Percentiles rank a stretch among this genome's conserved stretches.
Conservation (phyloP, 371 early-diverging fungal species). For the Apophysomyces ossiformis region DNA sequence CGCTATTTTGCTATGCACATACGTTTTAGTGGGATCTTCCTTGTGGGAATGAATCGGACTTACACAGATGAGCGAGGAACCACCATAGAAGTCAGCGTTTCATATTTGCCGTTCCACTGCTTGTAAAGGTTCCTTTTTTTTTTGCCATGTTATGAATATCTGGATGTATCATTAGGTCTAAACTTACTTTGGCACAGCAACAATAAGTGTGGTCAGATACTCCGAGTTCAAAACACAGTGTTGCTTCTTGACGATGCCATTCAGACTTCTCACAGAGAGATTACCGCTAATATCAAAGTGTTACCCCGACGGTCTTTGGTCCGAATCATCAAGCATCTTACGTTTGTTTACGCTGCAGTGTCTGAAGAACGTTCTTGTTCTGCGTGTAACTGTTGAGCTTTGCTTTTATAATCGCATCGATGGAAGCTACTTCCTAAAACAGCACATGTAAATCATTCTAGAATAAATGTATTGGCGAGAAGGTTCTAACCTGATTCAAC, state of each 20-base stretch:
- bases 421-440: conserved; percentile 77
- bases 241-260: conserved; percentile 89
- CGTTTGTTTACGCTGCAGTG: conserved; percentile 83
- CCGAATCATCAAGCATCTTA: conserved; percentile 31
- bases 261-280: conserved; percentile 83
- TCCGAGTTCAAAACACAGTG: conserved; percentile 92
- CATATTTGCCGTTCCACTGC: conserved; percentile 88
- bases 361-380: conserved; percentile 77
- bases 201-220: conserved; percentile 87
- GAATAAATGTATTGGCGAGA: background rate
- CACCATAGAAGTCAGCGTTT: conserved; percentile 89
- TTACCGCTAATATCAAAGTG: conserved; percentile 74
- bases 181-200: conserved; percentile 92
- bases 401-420: conserved; percentile 86
- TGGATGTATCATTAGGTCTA: too few species aligned
- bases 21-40: background rate
- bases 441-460: conserved; percentile 2
- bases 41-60: conserved; percentile 21
- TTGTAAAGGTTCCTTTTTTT: conserved; percentile 61
- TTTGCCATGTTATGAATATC: background rate
- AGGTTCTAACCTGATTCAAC: conserved; percentile 54
- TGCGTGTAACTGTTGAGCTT: conserved; percentile 86
- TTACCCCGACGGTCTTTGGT: background rate
- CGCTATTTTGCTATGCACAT: conserved; percentile 67
- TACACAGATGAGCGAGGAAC: conserved; percentile 94